A percentile compares a stretch with the other conserved stretches of the same genome.
Evolutionary conservation across 192 early-diverging fungal species (phyloP).

Genomic region (Backusella psychrophila): DNA sequence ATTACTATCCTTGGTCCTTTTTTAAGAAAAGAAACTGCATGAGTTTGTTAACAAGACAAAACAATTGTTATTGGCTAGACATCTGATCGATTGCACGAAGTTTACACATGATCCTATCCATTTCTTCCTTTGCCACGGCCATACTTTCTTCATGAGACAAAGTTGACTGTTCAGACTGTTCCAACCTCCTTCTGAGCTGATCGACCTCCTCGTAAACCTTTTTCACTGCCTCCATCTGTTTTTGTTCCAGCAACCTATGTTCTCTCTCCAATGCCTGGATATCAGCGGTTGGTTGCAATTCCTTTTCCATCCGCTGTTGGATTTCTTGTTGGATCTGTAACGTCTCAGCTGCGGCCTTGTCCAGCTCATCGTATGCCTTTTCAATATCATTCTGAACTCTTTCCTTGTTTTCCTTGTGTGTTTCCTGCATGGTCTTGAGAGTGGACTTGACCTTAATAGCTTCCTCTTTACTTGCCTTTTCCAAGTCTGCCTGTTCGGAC

Average conservation of each 20-base stretch:
- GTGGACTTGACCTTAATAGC: conserved; percentile 21
- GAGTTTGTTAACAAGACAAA: not conserved
- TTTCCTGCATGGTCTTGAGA: conserved; percentile 21
- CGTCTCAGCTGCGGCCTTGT: conserved; percentile 14
- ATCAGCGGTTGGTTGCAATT: not conserved
- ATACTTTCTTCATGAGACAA: conserved; percentile 15
- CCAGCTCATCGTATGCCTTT: conserved; percentile 27
- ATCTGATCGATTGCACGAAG: conserved; percentile 20
- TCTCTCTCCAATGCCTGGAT: conserved; percentile 17
- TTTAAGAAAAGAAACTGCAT: not conserved
- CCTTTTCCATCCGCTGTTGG: conserved; percentile 7
- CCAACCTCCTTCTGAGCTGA: conserved; percentile 5
- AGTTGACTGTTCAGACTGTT: conserved; percentile 17
- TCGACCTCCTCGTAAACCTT: conserved; percentile 17
- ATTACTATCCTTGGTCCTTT: not conserved
- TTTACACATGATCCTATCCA: conserved; percentile 27
- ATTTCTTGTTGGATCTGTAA: conserved; percentile 24
- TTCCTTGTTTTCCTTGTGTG: conserved; percentile 27
- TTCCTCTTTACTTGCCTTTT: conserved; percentile 20
- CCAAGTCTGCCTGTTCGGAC: conserved; percentile 19
- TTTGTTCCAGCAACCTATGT: conserved; percentile 12
- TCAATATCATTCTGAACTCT: conserved; percentile 14
- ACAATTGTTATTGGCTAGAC: not conserved
- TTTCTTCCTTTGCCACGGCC: conserved; percentile 23
- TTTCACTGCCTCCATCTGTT: conserved; percentile 18